These are phyloP conservation scores for Vigna mungo DNA, from an alignment of 306 rosid species.

Conservation along the genomic window DNA sequence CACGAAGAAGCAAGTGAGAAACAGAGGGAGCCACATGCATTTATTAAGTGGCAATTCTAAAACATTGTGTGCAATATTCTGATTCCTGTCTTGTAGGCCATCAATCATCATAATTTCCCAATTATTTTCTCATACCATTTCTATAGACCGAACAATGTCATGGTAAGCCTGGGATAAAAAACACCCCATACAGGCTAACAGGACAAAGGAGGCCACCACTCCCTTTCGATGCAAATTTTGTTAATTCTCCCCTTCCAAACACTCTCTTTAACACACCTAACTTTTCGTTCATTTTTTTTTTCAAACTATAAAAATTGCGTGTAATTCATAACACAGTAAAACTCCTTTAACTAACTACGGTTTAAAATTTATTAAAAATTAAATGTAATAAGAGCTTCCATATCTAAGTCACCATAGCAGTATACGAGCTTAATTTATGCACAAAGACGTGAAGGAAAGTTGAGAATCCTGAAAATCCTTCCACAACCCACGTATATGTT, in stretches of 20 bases:
- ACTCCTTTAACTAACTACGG: too few relatives aligned
- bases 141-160: neutral
- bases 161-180: neutral
- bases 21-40: conserved; percentile 24
- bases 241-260: neutral
- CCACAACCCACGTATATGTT: neutral
- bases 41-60: conserved; percentile 6
- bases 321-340: too few relatives aligned
- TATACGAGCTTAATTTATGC: neutral
- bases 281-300: neutral
- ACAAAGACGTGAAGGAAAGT: neutral
- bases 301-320: too few relatives aligned
- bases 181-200: neutral
- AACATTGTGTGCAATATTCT: conserved; percentile 16
- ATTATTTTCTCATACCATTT: conserved; percentile 9
- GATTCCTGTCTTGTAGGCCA: conserved; percentile 27
- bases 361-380: too few relatives aligned
- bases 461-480: neutral
- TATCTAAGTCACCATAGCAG: too few relatives aligned
- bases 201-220: conserved; percentile 1
- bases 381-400: too few relatives aligned
- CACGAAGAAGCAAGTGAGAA: neutral
- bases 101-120: conserved; percentile 6
- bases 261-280: neutral
- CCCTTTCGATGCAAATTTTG: conserved; percentile 1